phyloP scores from a whole-genome alignment of 805 yeast genomes.

The Yamadazyma takamatsuzukensis region DNA sequence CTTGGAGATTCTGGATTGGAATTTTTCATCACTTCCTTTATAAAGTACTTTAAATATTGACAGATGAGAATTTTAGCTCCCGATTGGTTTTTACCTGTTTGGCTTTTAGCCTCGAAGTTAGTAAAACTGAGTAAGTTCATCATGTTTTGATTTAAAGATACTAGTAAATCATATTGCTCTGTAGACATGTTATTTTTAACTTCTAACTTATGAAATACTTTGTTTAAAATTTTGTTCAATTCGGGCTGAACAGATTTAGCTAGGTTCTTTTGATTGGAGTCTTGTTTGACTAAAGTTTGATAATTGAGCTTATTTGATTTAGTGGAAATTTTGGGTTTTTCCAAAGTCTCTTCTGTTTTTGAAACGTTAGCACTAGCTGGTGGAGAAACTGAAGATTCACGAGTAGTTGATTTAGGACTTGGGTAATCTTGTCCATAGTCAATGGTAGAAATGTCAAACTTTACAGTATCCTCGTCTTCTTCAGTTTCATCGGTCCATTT shows the following conservation, averaged over 20 bases:
- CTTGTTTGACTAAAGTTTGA: constrained; percentile 6
- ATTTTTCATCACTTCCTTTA: constrained; percentile 31
- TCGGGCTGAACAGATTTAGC: constrained; percentile 19
- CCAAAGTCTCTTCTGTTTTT: no score
- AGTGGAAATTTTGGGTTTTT: no score
- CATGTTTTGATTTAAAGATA: constrained; percentile 32
- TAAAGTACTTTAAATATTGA: constrained; percentile 36
- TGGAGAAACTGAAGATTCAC: constrained; percentile 21
- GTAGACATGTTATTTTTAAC: constrained; percentile 26
- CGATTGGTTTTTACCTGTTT: constrained; percentile 3
- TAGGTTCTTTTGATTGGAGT: constrained; percentile 16
- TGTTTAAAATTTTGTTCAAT: constrained; percentile 35
- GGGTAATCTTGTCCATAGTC: constrained; percentile 11
- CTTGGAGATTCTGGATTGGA: constrained; percentile 9
- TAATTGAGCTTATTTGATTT: constrained; percentile 5
- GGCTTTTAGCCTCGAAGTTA: constrained; percentile 14
- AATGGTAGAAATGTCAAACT: constrained; percentile 37
- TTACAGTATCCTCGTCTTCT: constrained; percentile 15
- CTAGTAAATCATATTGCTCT: constrained; percentile 34
- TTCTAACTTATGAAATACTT: constrained; percentile 38
- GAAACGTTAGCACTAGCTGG: constrained; percentile 4
- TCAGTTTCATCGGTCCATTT: constrained; percentile 19
- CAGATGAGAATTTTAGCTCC: constrained; percentile 26
- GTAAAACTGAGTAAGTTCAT: constrained; percentile 23
- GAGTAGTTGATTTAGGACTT: constrained; percentile 14